These are phyloP conservation scores for Scenedesmus sp. DNA, from an alignment of 163 green algal species.

Conservation along the genomic window DNA sequence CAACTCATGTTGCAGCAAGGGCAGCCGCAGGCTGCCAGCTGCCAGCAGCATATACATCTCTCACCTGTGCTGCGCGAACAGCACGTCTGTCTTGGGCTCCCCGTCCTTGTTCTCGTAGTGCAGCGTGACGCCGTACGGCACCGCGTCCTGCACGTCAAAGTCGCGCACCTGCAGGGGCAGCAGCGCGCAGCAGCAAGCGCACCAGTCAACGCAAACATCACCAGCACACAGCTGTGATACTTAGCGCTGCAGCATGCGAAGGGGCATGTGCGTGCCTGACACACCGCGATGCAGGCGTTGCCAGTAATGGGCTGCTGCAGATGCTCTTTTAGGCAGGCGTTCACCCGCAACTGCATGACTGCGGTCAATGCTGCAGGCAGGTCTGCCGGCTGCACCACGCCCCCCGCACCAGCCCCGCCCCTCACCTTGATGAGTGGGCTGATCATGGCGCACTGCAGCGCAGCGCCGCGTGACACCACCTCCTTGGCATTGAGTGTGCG, in stretches of 20 bases:
- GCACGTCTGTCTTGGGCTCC: constrained; percentile 61
- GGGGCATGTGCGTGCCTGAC: neutral
- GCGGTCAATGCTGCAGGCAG: neutral
- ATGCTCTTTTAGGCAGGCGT: too few relatives aligned
- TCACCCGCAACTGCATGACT: too few relatives aligned
- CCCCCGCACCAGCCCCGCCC: neutral
- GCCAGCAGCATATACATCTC: neutral
- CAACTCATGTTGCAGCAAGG: neutral
- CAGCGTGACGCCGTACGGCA: constrained; percentile 80
- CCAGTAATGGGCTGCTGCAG: neutral
- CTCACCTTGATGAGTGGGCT: constrained; percentile 91
- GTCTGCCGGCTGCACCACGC: neutral
- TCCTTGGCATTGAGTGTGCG: constrained; percentile 98
- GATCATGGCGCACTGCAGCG: constrained; percentile 99
- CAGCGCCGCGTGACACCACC: constrained; percentile 90
- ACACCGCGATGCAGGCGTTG: neutral
- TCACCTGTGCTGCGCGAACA: constrained; percentile 84
- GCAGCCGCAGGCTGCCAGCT: neutral
- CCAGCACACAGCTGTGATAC: neutral
- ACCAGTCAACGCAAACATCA: neutral
- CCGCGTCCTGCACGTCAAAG: constrained; percentile 95
- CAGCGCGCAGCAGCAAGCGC: constrained; percentile 10
- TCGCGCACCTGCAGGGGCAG: constrained; percentile 82
- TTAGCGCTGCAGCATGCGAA: neutral
- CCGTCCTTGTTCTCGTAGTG: constrained; percentile 87